Base-by-base conservation (phyloP, 352 stramenopile genomes). In the Elongisporangium senticosum region DNA sequence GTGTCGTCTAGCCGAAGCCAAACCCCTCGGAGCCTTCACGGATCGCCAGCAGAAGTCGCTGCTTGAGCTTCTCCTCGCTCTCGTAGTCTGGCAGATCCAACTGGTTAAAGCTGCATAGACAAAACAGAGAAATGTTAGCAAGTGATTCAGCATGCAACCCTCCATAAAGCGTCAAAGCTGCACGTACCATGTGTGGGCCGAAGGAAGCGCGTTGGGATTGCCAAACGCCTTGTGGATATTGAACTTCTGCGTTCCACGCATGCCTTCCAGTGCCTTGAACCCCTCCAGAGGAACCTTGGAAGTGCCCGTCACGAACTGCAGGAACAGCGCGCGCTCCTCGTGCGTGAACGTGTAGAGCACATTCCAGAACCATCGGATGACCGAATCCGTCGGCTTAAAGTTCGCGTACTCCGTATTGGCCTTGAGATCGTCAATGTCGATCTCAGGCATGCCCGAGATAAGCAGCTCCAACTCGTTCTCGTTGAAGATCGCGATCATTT, bases 171-270 rank as follows among this genome's bases (percentile, higher is more conserved):
- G 37, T 53, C 15, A 17, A 53, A 11, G 2, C 6, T 19, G 15
- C 11, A 78, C 80, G 63, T 71, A 94, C 86, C 97, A 99, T 33
- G 98, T 99, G 79, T 99, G 98, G 15, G 97, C 96, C 15, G 86
- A 93, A 13, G 90, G 90, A 49, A 97, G 64, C 24, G 84, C 79
- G 23, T 82, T 92, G 59, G 74, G 80, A 66, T 93, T 90, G 48
- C 91, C 96, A 66, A 97, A 97, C 4, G 93, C 91, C 74, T 98
- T 98, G 81, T 99, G 96, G 67, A 99, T 99, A 68, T 97, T 99
- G 72, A 99, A 99, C 69, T 98, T 98, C 71, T 99, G 95, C 39
- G 97, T 96, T 23, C 98, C 98, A 22, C 97, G 90, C 97, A 99
- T 99, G 56, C 97, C 97, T 68, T 99, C 96, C 0, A 99, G 82